Percentiles rank a stretch among this genome's conserved stretches.
Conservation (phyloP, 1,284 basidiomycete species). For the Sphaerobolus stellatus region DNA sequence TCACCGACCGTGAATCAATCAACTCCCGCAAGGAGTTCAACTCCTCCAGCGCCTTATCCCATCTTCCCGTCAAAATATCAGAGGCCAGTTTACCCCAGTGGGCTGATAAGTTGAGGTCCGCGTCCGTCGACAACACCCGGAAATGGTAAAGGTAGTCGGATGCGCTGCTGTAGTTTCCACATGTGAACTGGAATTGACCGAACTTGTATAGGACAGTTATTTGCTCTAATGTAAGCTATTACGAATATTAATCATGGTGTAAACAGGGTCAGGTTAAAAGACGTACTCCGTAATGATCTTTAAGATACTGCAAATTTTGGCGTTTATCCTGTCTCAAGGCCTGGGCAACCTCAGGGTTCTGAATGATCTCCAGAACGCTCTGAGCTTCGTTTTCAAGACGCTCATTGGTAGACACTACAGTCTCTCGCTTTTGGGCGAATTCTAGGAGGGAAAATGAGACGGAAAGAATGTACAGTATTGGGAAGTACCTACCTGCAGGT, state of each 20-base stretch:
- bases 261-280: conserved; percentile 6
- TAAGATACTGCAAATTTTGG: conserved; percentile 92
- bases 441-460: conserved; percentile 45
- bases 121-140: conserved; percentile 93
- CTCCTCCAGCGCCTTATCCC: conserved; percentile 92
- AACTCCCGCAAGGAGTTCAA: conserved; percentile 90
- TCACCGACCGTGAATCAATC: conserved; percentile 76
- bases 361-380: conserved; percentile 92
- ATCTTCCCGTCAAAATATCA: conserved; percentile 92
- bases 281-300: conserved; percentile 88
- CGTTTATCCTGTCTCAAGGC: conserved; percentile 92
- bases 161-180: conserved; percentile 94
- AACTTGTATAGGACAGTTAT: conserved; percentile 97
- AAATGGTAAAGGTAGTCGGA: conserved; percentile 99
- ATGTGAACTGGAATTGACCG: conserved; percentile 97
- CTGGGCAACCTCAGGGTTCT: conserved; percentile 94
- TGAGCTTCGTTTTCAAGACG: conserved; percentile 86
- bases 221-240: conserved; percentile 87
- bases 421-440: conserved; percentile 77
- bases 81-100: conserved; percentile 99
- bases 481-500: conserved; percentile 54
- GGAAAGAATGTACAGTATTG: neutral
- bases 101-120: conserved; percentile 88
- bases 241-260: neutral
- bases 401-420: conserved; percentile 82